These are phyloP conservation scores for Euphorbia schlechtendalii DNA, from an alignment of 441 rosid genomes.

Conservation along the genomic window DNA sequence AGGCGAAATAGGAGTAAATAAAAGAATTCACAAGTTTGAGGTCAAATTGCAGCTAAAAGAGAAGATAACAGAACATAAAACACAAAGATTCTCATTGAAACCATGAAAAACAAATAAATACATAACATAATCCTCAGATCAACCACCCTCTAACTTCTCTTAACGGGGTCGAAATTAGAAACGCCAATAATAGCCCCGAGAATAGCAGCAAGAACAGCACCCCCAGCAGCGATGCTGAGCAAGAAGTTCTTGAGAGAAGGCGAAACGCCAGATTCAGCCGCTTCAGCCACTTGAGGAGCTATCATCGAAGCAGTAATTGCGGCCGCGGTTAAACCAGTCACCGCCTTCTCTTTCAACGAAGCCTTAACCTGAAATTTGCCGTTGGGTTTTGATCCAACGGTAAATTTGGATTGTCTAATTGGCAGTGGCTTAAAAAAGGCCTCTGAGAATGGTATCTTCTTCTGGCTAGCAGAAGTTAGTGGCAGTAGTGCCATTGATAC, in stretches of 20 bases:
- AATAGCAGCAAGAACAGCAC: constrained; percentile 51
- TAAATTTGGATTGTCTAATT: constrained; percentile 28
- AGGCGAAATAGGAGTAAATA: not conserved
- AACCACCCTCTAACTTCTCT: constrained; percentile 39
- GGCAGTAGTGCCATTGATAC: constrained; percentile 65
- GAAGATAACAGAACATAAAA: not conserved
- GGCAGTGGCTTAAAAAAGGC: constrained; percentile 51
- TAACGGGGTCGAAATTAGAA: constrained; percentile 84
- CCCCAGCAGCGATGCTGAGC: constrained; percentile 81
- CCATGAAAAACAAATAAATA: constrained; percentile 21
- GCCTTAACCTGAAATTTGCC: constrained; percentile 49
- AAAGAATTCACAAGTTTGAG: constrained; percentile 17
- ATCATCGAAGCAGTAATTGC: constrained; percentile 70
- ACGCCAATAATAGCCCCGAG: constrained; percentile 71
- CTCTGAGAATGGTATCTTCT: constrained; percentile 28
- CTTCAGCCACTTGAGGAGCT: constrained; percentile 70
- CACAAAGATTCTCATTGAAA: constrained; percentile 21
- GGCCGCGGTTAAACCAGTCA: constrained; percentile 58
- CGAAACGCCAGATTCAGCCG: constrained; percentile 49
- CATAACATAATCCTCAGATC: constrained; percentile 17
- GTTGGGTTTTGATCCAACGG: constrained; percentile 20
- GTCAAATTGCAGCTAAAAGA: constrained; percentile 10
- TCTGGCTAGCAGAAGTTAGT: constrained; percentile 32
- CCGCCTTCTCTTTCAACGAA: constrained; percentile 64
- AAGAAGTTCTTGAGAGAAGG: constrained; percentile 87